Conservation (phyloP, 768 basidiomycete species). For the Candolleomyces efflorescens region DNA sequence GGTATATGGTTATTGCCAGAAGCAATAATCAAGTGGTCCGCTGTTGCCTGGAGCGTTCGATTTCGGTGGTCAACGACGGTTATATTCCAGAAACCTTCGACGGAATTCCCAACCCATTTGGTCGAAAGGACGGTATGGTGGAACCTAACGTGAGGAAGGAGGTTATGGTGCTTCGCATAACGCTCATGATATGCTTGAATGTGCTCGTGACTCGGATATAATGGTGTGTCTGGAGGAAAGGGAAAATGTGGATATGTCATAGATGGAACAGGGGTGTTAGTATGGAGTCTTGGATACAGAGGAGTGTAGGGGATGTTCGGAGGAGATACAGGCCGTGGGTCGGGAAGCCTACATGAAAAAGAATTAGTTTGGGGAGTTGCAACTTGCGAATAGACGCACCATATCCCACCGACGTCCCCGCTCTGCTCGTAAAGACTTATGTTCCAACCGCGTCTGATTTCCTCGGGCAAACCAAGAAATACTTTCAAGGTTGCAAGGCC, state of each 20-base stretch:
- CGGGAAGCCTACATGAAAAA: constrained; percentile 26
- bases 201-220: constrained; percentile 45
- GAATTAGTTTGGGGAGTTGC: not conserved
- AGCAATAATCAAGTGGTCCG: constrained; percentile 54
- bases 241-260: constrained; percentile 59
- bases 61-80: constrained; percentile 20
- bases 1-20: constrained; percentile 56
- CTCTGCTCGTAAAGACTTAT: constrained; percentile 53
- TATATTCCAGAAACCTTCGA: constrained; percentile 42
- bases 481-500: constrained; percentile 51
- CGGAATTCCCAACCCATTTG: constrained; percentile 37
- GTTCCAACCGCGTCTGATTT: constrained; percentile 34
- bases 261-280: constrained; percentile 51
- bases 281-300: constrained; percentile 48
- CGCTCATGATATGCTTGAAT: constrained; percentile 43
- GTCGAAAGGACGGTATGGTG: constrained; percentile 40
- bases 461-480: constrained; percentile 41
- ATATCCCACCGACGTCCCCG: constrained; percentile 51
- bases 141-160: constrained; percentile 35
- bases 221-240: constrained; percentile 44
- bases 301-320: constrained; percentile 51
- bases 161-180: constrained; percentile 35
- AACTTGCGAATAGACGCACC: constrained; percentile 26
- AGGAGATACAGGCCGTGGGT: constrained; percentile 25
- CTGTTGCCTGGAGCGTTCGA: not conserved